These are phyloP conservation scores for Fragilariopsis cylindrus DNA, from an alignment of 108 stramenopile genomes.

Conservation along the genomic window DNA sequence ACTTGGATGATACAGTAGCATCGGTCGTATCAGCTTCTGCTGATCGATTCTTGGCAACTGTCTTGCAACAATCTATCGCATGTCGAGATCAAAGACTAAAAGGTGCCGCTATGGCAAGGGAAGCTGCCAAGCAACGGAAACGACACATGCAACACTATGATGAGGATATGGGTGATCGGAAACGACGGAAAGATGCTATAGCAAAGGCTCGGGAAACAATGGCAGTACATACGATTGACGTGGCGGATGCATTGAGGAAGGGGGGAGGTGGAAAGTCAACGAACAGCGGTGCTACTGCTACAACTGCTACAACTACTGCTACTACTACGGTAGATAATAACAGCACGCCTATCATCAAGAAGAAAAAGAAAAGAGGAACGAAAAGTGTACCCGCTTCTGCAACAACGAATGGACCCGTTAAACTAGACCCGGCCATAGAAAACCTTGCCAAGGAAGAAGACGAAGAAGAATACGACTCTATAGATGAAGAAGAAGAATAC, in stretches of 20 bases:
- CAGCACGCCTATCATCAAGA: conserved; percentile 19
- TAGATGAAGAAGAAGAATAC: conserved; percentile 74
- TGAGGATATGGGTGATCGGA: conserved; percentile 43
- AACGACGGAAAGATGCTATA: conserved; percentile 41
- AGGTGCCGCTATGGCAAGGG: conserved; percentile 56
- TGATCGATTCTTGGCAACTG: conserved; percentile 84
- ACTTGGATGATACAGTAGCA: conserved; percentile 72
- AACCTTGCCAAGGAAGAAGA: conserved; percentile 49
- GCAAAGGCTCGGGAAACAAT: conserved; percentile 31
- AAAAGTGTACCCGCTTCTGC: conserved; percentile 20
- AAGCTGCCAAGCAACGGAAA: conserved; percentile 45
- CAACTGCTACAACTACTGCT: not conserved
- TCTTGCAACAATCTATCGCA: conserved; percentile 72
- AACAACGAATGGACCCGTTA: conserved; percentile 25
- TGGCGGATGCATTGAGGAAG: conserved; percentile 42
- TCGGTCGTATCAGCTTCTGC: conserved; percentile 65
- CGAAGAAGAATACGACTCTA: conserved; percentile 65
- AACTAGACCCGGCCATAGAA: conserved; percentile 27
- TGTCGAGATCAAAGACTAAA: conserved; percentile 83
- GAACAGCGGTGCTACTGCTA: conserved; percentile 3
- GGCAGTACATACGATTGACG: conserved; percentile 35
- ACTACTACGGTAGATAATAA: not conserved
- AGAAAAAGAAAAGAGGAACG: conserved; percentile 40
- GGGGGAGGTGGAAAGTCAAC: conserved; percentile 21
- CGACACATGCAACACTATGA: conserved; percentile 55